Percentiles rank a stretch among this genome's conserved stretches.
These are phyloP conservation scores for Pelagomonas calceolata DNA, from an alignment of 108 stramenopile genomes.

Conservation along the genomic window DNA sequence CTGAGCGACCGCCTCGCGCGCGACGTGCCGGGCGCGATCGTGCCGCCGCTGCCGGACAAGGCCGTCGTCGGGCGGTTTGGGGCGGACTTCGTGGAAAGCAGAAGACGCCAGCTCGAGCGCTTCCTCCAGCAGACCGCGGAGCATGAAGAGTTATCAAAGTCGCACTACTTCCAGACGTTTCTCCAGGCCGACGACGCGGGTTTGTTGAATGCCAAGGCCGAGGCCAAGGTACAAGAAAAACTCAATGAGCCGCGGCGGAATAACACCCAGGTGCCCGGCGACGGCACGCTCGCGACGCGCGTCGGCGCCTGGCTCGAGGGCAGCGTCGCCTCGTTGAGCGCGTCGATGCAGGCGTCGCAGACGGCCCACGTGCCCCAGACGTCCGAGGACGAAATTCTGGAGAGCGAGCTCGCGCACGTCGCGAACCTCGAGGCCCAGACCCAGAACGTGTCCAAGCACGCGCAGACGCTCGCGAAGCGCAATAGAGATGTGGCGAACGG, in stretches of 20 bases:
- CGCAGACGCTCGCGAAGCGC: conserved; percentile 71
- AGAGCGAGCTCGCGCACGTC: conserved; percentile 79
- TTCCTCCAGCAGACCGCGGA: conserved; percentile 73
- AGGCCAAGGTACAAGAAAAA: conserved; percentile 20
- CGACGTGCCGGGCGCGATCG: conserved; percentile 77
- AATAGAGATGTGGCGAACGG: conserved; percentile 82
- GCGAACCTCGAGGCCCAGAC: conserved; percentile 75
- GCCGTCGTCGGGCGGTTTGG: conserved; percentile 77
- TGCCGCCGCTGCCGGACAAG: conserved; percentile 95
- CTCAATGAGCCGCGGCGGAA: conserved; percentile 56
- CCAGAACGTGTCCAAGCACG: conserved; percentile 79
- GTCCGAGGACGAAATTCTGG: conserved; percentile 31
- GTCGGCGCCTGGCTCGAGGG: conserved; percentile 27
- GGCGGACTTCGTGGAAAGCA: conserved; percentile 73
- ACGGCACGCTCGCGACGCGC: conserved; percentile 64
- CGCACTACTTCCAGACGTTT: conserved; percentile 68
- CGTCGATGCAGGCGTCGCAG: too few species aligned
- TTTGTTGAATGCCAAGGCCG: conserved; percentile 53
- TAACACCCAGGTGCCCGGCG: conserved; percentile 73
- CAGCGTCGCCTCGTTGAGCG: conserved; percentile 39
- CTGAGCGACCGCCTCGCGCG: conserved; percentile 67
- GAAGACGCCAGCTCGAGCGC: conserved; percentile 63
- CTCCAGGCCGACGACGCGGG: conserved; percentile 75
- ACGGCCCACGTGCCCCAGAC: neutral
- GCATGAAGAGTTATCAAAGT: conserved; percentile 73